Evolutionary conservation across 2,329 filamentous ascomycete species (phyloP).

Genomic region (Scolecobasidium constrictum): DNA sequence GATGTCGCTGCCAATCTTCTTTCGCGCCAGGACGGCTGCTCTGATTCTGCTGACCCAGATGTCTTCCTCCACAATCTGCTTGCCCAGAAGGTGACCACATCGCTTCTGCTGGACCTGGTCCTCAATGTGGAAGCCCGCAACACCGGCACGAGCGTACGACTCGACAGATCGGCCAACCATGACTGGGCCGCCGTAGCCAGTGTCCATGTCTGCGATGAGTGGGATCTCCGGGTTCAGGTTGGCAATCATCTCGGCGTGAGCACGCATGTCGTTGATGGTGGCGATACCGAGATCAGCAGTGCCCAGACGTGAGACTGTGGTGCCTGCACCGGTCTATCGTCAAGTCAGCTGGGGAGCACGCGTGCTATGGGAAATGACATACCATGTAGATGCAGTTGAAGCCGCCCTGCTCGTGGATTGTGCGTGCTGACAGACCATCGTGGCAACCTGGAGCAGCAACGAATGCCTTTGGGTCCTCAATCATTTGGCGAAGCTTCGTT

Average conservation of each 20-base stretch:
- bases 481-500: constrained; percentile 6
- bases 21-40: constrained; percentile 41
- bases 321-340: constrained; percentile 17
- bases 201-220: constrained; percentile 17
- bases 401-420: constrained; percentile 34
- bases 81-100: constrained; percentile 53
- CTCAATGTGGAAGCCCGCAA: constrained; percentile 51
- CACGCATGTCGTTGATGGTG: constrained; percentile 14
- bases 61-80: constrained; percentile 43
- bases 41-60: constrained; percentile 46
- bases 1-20: constrained; percentile 42
- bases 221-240: constrained; percentile 12
- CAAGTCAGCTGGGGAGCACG: too few species aligned
- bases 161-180: constrained; percentile 8
- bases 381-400: constrained; percentile 44
- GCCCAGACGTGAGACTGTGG: constrained; percentile 14
- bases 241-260: constrained; percentile 15
- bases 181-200: constrained; percentile 15
- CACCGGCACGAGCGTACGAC: constrained; percentile 23
- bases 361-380: too few species aligned
- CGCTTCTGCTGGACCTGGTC: constrained; percentile 55
- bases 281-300: constrained; percentile 16
- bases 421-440: constrained; percentile 38
- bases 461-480: constrained; percentile 9
- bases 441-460: constrained; percentile 38